Conservation (phyloP, 257 asterid species). For the Parsonsia alboflavescens region DNA sequence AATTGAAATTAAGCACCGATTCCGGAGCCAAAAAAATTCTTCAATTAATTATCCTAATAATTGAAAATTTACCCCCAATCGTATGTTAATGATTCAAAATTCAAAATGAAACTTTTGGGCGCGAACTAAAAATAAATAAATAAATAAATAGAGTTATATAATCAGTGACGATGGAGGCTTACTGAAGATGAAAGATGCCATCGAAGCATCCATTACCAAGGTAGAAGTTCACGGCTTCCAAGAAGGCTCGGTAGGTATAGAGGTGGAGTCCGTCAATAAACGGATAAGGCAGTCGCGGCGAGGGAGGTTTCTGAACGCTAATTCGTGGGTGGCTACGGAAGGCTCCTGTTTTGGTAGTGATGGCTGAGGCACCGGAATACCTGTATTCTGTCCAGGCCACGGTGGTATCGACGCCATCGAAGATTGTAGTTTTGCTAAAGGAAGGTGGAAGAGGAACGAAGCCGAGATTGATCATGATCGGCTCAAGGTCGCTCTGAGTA, state of each 20-base stretch:
- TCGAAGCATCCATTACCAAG: background rate
- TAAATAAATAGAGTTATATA: background rate
- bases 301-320: no score
- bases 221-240: background rate
- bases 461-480: background rate
- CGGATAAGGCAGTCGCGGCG: background rate
- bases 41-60: no score
- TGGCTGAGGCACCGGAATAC: no score
- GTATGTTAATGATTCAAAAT: no score
- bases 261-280: slow-evolving; percentile 7
- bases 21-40: no score
- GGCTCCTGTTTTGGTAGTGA: no score
- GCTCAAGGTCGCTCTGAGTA: background rate
- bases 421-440: background rate
- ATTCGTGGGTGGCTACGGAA: no score
- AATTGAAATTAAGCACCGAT: no score
- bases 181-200: slow-evolving; percentile 10
- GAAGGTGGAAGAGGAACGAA: background rate
- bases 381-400: no score
- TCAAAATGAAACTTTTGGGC: no score
- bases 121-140: no score
- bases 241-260: background rate
- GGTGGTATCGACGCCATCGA: background rate
- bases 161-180: background rate
- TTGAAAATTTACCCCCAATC: no score